Base-by-base conservation (phyloP, 257 asterid genomes). In the Anisodus acutangulus region DNA sequence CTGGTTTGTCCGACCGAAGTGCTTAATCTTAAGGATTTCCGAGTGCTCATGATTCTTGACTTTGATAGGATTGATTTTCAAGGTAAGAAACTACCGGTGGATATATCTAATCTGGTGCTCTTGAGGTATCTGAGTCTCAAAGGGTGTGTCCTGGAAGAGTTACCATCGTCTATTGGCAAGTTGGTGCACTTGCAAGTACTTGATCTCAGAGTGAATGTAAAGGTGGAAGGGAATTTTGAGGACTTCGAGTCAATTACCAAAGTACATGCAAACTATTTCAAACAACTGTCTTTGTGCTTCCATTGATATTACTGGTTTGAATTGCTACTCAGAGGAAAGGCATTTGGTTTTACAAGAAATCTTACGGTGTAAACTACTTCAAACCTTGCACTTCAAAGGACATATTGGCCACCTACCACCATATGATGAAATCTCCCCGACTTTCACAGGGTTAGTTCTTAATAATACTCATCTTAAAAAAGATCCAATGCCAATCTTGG, bases 401-500 rank as follows among this genome's bases (percentile, higher is more conserved):
- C 60, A 10, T 9, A 88, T 88, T 49, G 88, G 80, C 45, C 85
- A 8, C 83, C 84, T 90, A 51, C 88, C 91, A 0, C 84, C 82
- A 45, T 83, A 60, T 82, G 31, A 72, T 72, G 49, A 86, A 54
- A 88, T 90, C 79, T 90, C 91, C 15, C 81, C 86, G 3, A 90
- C 87, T 85, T 85, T 90, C 37, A 87, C 88, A 17, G 85, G 87
- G 3, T 84, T 90, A n/a, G 81, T 89, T 39, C 86, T 90, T 74
- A 86, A 86, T 85, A 88, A 57, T 12, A 88, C 93, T 3, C 39
- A 22, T 4, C 90, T 90, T 2, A 51, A 57, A 13, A 85, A 86
- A 82, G 91, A 83, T 63, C 86, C 90, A 35, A 90, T 90, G 91
- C 85, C 82, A 57, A 88, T 72, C 4, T 86, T 90, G 11, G 90